Evolutionary conservation across 768 basidiomycete species (phyloP), one percentile per base, ranked within the genome.

Genomic region (Tulasnella sp.): DNA sequence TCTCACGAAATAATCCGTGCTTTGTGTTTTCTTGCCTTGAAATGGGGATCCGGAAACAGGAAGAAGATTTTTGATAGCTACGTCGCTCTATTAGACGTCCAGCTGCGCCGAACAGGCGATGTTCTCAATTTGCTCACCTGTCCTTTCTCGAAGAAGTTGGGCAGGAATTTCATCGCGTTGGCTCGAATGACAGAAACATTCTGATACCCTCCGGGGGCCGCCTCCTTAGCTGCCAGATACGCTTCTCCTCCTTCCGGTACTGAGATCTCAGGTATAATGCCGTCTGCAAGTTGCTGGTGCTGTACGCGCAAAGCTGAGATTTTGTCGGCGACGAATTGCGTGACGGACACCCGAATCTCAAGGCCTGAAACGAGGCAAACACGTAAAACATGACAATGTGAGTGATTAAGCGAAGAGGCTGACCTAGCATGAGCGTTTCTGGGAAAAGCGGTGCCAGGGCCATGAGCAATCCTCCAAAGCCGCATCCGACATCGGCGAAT

Each of bases 1-100:
- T 81, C 85, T 74, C 71, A 84, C 72, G 96, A 97, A 81, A 99
- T 96, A 82, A 99, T 99, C 81, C 97, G 91, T 1, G 97, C 97
- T 85, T 99, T 99, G 86, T 99, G 97, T 83, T 99, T 99, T 80
- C 96, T 91, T 11, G 89, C 87, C 83, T 99, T 99, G 88, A 99
- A 99, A 83, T 99, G 97, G 0, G 97, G 97, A 83, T 99, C 97
- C 54, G 97, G 97, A 84, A 99, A 99, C 77, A 99, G 88, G 86
- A 99, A 99, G 85, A 99, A 99, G 71, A 99, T 86, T 69, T 97
- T 91, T 25, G 92, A 91, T 45, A 99, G 86, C 78, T 85, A 79
- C 11, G 36, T 64, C 25, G 2, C 12, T 25, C 25, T 25, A 40
- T 36, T 15, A 78, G 42, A 72, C 22, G 39, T 52, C 17, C 14